These are phyloP conservation scores for Umbilicus rupestris DNA, from an alignment of 164 flowering plant species.

Conservation along the genomic window DNA sequence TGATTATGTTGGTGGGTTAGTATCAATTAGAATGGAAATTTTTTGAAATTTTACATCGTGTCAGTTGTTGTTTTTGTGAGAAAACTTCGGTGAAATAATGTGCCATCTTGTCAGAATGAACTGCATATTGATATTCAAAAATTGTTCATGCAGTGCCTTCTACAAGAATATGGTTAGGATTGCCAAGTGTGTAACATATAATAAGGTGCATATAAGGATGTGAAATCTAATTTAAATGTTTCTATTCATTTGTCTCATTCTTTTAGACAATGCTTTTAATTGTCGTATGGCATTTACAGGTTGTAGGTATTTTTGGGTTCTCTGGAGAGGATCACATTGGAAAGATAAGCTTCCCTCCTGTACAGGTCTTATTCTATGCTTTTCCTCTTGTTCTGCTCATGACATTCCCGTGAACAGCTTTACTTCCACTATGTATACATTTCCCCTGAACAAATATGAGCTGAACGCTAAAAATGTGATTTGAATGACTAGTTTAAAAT, in stretches of 20 bases:
- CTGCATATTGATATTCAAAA: background rate
- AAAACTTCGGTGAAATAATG: background rate
- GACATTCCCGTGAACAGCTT: background rate
- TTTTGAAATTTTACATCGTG: background rate
- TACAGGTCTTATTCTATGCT: constrained; percentile 46
- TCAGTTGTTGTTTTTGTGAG: background rate
- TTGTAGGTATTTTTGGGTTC: constrained; percentile 85
- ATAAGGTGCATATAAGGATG: constrained; percentile 44
- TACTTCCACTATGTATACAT: too few relatives aligned
- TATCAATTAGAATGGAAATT: constrained; percentile 5
- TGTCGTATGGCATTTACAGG: constrained; percentile 32
- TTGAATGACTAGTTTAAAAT: background rate
- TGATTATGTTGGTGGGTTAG: constrained; percentile 89
- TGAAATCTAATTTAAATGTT: background rate
- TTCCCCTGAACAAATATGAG: background rate
- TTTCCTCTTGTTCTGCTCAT: background rate
- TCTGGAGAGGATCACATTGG: constrained; percentile 89
- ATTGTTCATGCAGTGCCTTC: constrained; percentile 49
- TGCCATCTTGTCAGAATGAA: background rate
- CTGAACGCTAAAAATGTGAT: background rate
- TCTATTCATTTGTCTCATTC: background rate
- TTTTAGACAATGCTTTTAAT: background rate
- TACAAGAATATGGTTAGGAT: constrained; percentile 86
- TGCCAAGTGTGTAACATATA: constrained; percentile 74
- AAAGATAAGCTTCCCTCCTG: constrained; percentile 79